Base-by-base conservation (phyloP, 345 rosid species). In the Moringa oleifera region DNA sequence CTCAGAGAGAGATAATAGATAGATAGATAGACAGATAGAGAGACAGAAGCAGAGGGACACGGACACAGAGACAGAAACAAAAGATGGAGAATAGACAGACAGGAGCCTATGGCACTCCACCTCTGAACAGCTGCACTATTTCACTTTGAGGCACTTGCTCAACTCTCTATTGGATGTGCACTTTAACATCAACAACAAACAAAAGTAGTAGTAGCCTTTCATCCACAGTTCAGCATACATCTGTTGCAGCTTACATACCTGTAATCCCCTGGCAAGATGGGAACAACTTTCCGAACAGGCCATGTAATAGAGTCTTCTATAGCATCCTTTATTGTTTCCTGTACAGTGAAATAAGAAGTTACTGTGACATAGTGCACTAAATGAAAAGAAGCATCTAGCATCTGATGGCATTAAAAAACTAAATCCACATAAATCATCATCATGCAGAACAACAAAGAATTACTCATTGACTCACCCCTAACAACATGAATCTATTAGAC, bases 211-310 rank as follows among this genome's bases (percentile, higher is more conserved):
- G 17, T 41, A 41, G 47, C 1, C 13, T 41, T 28, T 5, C 12
- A 41, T 41, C 17, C 12, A 41, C 47, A 41, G 12, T 41, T 41
- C 5, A 41, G 12, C 1, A 41, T 4, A 15, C 47, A 41, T 41
- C 47, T 16, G 1, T 41, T 16, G 13, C 12, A 4, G 12, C 1
- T 7, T 41, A 71, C 50, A 59, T 83, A 95, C 99, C 98, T 85
- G 68, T 91, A 95, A 73, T 95, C 98, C 58, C 99, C 98, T 18
- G 99, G 99, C 76, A 91, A 70, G 74, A 95, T 95, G 66, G 98
- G 98, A 73, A 95, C 54, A 76, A 95, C 80, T 85, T 95, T 95
- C 66, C 99, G 81, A 53, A 89, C 94, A 69, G 99, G 99, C 99
- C 99, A 95, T 52, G 95, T 91, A 63, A 95, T 91, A 31, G 96